Evolutionary conservation across 306 rosid genomes (phyloP).

Genomic region (Dicorynia guianensis): DNA sequence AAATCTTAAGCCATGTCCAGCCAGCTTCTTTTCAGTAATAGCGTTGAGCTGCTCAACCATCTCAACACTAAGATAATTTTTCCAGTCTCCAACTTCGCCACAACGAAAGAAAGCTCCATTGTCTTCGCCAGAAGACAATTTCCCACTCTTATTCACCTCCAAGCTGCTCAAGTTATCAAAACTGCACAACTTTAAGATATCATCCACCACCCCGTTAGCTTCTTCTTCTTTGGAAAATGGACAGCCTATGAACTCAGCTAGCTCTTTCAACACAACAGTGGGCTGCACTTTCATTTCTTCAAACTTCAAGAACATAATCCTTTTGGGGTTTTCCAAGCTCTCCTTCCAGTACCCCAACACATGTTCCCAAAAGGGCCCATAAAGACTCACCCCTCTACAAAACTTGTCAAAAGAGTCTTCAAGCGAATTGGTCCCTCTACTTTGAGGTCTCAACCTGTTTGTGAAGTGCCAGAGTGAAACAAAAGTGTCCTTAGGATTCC

Average conservation of each 20-base stretch:
- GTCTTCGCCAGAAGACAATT: conserved; percentile 19
- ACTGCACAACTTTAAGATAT: conserved; percentile 42
- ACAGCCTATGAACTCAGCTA: conserved; percentile 46
- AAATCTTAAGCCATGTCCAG: conserved; percentile 21
- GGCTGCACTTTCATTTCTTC: conserved; percentile 47
- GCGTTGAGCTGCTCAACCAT: conserved; percentile 31
- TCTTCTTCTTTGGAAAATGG: conserved; percentile 50
- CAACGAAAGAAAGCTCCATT: conserved; percentile 35
- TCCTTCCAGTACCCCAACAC: conserved; percentile 42
- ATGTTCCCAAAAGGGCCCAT: conserved; percentile 48
- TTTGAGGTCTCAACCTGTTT: conserved; percentile 26
- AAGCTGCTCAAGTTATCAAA: conserved; percentile 47
- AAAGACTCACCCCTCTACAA: conserved; percentile 25
- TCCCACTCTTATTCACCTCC: conserved; percentile 52
- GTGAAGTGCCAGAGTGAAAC: conserved; percentile 52
- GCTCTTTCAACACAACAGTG: background rate
- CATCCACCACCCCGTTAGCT: conserved; percentile 24
- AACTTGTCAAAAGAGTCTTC: conserved; percentile 40
- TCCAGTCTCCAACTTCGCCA: conserved; percentile 49
- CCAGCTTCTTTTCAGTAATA: conserved; percentile 28
- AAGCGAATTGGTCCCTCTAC: conserved; percentile 6
- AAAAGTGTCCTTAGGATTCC: conserved; percentile 50
- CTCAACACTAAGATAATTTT: conserved; percentile 26
- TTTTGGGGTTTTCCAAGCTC: conserved; percentile 33
- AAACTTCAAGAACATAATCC: conserved; percentile 32